Evolutionary conservation across 257 asterid genomes (phyloP).

Genomic region (Ajuga chamaepitys): DNA sequence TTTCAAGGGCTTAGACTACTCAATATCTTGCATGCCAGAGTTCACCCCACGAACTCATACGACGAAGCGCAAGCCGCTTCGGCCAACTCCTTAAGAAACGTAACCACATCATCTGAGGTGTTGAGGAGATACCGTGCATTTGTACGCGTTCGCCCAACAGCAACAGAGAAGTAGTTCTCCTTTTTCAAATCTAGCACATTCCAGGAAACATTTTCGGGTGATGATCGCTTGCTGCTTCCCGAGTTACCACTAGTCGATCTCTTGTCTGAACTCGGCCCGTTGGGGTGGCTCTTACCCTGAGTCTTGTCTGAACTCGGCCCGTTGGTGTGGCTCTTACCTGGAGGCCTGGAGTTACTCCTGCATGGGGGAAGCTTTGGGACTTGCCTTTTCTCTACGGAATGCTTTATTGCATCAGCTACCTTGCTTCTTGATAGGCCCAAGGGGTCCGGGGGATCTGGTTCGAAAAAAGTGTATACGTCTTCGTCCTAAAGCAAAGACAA

Average conservation of each 20-base stretch:
- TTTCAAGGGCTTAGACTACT: background rate
- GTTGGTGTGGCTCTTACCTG: background rate
- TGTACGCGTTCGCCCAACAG: conserved; percentile 79
- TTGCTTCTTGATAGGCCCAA: conserved; percentile 41
- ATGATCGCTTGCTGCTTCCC: conserved; percentile 3
- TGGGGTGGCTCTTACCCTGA: conserved; percentile 2
- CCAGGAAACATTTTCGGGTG: conserved; percentile 7
- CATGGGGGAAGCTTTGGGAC: background rate
- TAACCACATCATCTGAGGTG: conserved; percentile 57
- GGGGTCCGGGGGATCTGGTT: conserved; percentile 75
- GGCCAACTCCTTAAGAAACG: conserved; percentile 55
- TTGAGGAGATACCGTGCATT: conserved; percentile 70
- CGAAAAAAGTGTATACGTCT: conserved; percentile 84
- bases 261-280: background rate
- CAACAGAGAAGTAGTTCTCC: conserved; percentile 92
- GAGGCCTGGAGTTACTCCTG: background rate
- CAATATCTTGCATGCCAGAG: background rate
- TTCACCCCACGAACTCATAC: conserved; percentile 2
- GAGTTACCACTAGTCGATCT: background rate
- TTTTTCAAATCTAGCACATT: conserved; percentile 72
- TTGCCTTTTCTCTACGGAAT: background rate
- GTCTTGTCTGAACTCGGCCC: background rate
- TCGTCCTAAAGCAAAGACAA: conserved; percentile 56
- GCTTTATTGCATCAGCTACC: conserved; percentile 6
- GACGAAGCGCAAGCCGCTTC: conserved; percentile 20